Evolutionary conservation across 768 basidiomycete species (phyloP).

Genomic region (Termitomyces eurrhizus): DNA sequence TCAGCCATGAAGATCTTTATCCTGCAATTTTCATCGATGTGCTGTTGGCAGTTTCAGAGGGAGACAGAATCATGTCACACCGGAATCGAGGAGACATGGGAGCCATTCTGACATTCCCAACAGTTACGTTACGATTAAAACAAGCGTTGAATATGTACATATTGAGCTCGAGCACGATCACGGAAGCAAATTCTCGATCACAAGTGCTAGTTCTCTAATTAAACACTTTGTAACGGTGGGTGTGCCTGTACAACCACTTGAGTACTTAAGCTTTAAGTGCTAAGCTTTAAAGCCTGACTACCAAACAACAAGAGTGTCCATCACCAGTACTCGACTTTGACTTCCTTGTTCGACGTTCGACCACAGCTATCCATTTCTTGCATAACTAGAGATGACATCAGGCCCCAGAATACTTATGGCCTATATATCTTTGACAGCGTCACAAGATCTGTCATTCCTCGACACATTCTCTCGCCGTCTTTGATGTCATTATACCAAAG

Average conservation of each 20-base stretch:
- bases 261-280: too few relatives aligned
- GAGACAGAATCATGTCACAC: not conserved
- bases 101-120: not conserved
- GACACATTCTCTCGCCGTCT: not conserved
- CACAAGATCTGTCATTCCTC: not conserved
- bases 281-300: not conserved
- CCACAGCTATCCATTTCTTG: not conserved
- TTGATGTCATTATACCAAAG: not conserved
- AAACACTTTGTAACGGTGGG: too few relatives aligned
- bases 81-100: not conserved
- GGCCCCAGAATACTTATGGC: not conserved
- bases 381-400: not conserved
- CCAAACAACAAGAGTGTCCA: not conserved
- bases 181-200: conserved; percentile 3
- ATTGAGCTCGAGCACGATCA: not conserved
- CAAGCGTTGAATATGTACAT: not conserved
- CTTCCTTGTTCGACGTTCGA: not conserved
- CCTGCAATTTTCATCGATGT: not conserved
- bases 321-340: not conserved
- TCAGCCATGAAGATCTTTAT: not conserved
- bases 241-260: not conserved
- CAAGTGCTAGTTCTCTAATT: too few relatives aligned
- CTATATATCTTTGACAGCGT: not conserved
- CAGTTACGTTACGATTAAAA: not conserved
- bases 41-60: not conserved